Evolutionary conservation across 2,329 filamentous ascomycete genomes (phyloP).

Genomic region (Endocalyx cinctus): DNA sequence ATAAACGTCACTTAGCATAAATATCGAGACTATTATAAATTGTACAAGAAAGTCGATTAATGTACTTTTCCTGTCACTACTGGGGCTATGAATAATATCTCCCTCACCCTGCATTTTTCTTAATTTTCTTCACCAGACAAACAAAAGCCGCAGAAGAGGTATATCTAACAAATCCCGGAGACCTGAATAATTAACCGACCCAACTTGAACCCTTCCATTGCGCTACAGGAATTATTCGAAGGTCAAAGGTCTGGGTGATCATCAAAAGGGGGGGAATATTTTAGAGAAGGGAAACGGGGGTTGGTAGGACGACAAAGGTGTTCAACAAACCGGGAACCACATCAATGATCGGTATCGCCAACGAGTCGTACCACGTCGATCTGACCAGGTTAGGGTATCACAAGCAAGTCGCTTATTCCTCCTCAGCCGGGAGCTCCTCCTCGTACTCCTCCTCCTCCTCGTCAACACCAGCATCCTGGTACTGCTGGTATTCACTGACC

Average conservation of each 20-base stretch:
- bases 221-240: no score
- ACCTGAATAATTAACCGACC: conserved; percentile 19
- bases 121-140: conserved; percentile 20
- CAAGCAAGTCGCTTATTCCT: conserved; percentile 47
- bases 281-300: conserved; percentile 18
- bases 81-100: conserved; percentile 23
- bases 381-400: conserved; percentile 10
- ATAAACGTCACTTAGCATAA: no score
- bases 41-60: conserved; percentile 28
- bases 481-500: conserved; percentile 99
- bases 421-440: conserved; percentile 74
- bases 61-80: conserved; percentile 29
- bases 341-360: conserved; percentile 11
- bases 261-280: conserved; percentile 19
- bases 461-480: conserved; percentile 97
- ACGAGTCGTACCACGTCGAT: conserved; percentile 11
- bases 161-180: conserved; percentile 27
- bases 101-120: no score
- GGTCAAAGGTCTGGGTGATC: no score
- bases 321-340: no score
- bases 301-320: conserved; percentile 14
- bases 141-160: conserved; percentile 28
- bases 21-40: conserved; percentile 6
- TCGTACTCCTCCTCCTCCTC: conserved; percentile 96
- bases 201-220: conserved; percentile 20